Evolutionary conservation across 495 filamentous ascomycete species (phyloP).

Genomic region (Margaritispora aquatica): DNA sequence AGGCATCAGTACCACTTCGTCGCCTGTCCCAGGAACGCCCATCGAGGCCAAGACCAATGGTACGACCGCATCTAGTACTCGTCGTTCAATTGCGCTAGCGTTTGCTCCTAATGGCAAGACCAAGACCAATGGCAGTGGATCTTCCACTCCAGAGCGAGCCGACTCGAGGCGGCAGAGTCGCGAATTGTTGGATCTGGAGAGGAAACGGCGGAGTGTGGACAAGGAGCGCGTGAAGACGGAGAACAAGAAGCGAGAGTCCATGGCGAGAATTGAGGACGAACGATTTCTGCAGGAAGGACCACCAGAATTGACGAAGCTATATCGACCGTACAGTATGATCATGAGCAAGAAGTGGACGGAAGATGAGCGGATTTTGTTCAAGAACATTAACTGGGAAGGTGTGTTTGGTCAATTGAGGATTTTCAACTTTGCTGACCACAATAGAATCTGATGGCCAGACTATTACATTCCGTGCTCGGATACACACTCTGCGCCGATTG

Average conservation of each 20-base stretch:
- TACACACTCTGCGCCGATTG: constrained; percentile 79
- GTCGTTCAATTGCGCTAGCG: constrained; percentile 12
- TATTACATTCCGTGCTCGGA: constrained; percentile 72
- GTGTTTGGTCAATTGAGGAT: not conserved
- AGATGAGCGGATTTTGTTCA: constrained; percentile 21
- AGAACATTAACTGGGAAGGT: constrained; percentile 21
- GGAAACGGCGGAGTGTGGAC: constrained; percentile 44
- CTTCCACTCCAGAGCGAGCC: constrained; percentile 36
- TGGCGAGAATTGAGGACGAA: constrained; percentile 50
- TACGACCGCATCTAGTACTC: constrained; percentile 22
- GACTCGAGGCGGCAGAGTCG: constrained; percentile 36
- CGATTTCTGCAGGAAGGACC: constrained; percentile 46
- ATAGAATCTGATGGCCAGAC: constrained; percentile 48
- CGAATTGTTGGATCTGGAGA: constrained; percentile 43
- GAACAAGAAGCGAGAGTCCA: constrained; percentile 33
- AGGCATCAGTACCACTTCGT: constrained; percentile 2
- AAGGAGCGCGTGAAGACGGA: constrained; percentile 40
- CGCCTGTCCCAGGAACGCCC: not conserved
- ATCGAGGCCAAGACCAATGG: constrained; percentile 29
- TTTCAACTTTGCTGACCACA: constrained; percentile 1
- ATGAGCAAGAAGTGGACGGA: constrained; percentile 23
- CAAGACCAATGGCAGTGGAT: constrained; percentile 17
- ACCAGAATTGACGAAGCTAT: constrained; percentile 28
- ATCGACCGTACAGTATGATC: constrained; percentile 25
- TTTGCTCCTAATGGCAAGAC: constrained; percentile 31